Base-by-base conservation (phyloP, 1,139 yeast genomes). In the Meyerozyma smithsonii region DNA sequence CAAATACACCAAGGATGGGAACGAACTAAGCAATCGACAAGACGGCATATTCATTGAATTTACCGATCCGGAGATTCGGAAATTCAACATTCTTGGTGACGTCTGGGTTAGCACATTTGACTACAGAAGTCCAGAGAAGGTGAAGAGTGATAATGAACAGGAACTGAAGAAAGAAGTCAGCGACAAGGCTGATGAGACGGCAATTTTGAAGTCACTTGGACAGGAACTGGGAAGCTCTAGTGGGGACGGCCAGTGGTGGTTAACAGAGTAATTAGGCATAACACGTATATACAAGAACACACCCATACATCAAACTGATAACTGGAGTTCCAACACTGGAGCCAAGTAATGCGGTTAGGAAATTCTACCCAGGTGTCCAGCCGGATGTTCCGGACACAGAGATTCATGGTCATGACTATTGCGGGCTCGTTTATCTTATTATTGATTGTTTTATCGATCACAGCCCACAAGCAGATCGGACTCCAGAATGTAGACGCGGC, bases 321-420 rank as follows among this genome's bases (percentile, higher is more conserved):
- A n/a, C n/a, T n/a, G n/a, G n/a, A n/a, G n/a, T n/a, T n/a, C n/a
- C n/a, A n/a, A n/a, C n/a, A n/a, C n/a, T n/a, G n/a, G n/a, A n/a
- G n/a, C n/a, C n/a, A n/a, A n/a, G n/a, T n/a, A 17, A 30, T 30
- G 34, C 11, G 20, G 59, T 45, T 52, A 36, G 62, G 61, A 28
- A 63, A 62, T 42, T 58, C 68, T 5, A 63, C 67, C 14, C 46
- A 52, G 8, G 56, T 63, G 25, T 51, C 66, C 23, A 58, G 55
- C 39, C 46, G 64, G 37, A 47, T 65, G 45, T 62, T 65, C 47
- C 50, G 58, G 41, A 59, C 59, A 12, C 71, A 64, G 43, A 47
- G 59, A 39, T 45, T 56, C 30, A 41, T 64, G 20, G 45, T 54
- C 4, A 26, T 58, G 19, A 32, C 50, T 5, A 55, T 64, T 4